Conservation (phyloP, 805 yeast species). For the Candida maltosa region DNA sequence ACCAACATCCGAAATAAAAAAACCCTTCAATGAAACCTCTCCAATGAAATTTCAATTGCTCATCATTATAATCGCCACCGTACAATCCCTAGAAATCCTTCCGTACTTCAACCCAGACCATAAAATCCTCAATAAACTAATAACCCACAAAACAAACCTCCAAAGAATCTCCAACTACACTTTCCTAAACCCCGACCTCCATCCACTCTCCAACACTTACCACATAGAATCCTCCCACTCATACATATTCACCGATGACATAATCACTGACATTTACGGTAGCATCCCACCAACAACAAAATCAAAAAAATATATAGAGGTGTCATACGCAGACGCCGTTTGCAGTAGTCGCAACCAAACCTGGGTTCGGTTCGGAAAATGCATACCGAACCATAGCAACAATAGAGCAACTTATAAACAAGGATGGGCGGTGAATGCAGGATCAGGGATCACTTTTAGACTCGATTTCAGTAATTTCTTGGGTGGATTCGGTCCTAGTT, state of each 20-base stretch:
- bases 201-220: not conserved
- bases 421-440: constrained; percentile 8
- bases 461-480: constrained; percentile 6
- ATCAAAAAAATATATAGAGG: not conserved
- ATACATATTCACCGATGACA: not conserved
- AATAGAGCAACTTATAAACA: constrained; percentile 9
- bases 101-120: not conserved
- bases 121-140: not conserved
- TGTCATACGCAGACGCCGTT: constrained; percentile 1
- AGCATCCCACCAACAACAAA: not conserved
- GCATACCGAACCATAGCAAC: constrained; percentile 6
- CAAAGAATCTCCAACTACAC: too few species aligned
- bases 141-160: too few species aligned
- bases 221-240: not conserved
- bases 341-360: not conserved
- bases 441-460: constrained; percentile 3
- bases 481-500: constrained; percentile 4
- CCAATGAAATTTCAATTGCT: too few species aligned
- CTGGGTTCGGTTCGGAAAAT: constrained; percentile 7
- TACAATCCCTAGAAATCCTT: not conserved
- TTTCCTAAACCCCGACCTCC: too few species aligned
- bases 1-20: too few species aligned
- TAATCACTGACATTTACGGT: not conserved
- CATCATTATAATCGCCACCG: too few species aligned
- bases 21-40: too few species aligned